These are phyloP conservation scores for Mitragyna speciosa DNA, from an alignment of 257 asterid species.

Conservation along the genomic window DNA sequence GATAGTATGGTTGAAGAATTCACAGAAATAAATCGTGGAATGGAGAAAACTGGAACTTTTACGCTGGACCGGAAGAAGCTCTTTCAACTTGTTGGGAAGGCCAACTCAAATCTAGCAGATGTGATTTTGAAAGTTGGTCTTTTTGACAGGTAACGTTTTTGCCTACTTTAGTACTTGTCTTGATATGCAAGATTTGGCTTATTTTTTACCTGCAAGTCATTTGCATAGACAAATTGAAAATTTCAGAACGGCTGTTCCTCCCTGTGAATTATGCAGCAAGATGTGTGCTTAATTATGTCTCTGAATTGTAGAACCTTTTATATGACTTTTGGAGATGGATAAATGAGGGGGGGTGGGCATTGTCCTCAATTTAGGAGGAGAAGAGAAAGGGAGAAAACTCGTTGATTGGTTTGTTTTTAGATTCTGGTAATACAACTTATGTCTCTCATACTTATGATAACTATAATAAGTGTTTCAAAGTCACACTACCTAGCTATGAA, in stretches of 20 bases:
- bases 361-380: too few species aligned
- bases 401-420: too few species aligned
- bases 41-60: slow-evolving; percentile 94
- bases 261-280: too few species aligned
- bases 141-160: slow-evolving; percentile 70
- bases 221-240: not conserved
- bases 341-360: too few species aligned
- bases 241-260: not conserved
- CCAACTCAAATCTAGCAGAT: slow-evolving; percentile 93
- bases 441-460: too few species aligned
- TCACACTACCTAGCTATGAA: too few species aligned
- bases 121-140: slow-evolving; percentile 88
- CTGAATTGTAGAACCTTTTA: too few species aligned
- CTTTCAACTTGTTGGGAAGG: slow-evolving; percentile 97
- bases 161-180: not conserved
- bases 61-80: slow-evolving; percentile 86
- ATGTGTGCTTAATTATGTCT: too few species aligned
- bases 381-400: too few species aligned
- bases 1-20: slow-evolving; percentile 96
- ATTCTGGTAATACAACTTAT: too few species aligned
- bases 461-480: too few species aligned
- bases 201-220: not conserved
- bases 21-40: slow-evolving; percentile 83
- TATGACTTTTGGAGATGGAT: too few species aligned
- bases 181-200: not conserved